Evolutionary conservation across 129 eudicot species (phyloP).

Genomic region (Oenanthe sinensis): DNA sequence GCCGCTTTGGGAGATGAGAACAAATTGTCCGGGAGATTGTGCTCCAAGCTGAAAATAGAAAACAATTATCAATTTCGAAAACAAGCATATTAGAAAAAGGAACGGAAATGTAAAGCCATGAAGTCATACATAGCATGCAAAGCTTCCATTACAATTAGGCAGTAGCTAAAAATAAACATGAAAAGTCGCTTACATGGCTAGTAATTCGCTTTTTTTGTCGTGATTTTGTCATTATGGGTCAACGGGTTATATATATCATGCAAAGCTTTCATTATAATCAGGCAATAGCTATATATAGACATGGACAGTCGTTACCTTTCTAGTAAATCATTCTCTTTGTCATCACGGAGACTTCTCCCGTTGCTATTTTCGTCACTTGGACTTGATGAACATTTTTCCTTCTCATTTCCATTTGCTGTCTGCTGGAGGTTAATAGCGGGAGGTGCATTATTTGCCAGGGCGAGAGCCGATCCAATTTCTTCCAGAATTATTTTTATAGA

Average conservation of each 20-base stretch:
- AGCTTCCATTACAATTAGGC: neutral
- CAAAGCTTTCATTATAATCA: neutral
- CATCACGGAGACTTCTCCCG: constrained; percentile 33
- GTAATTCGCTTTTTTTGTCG: constrained; percentile 36
- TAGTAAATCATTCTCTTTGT: constrained; percentile 37
- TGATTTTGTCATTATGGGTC: constrained; percentile 18
- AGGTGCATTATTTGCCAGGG: constrained; percentile 21
- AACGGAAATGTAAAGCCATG: neutral
- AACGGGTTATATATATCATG: neutral
- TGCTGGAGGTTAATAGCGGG: neutral
- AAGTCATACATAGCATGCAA: neutral
- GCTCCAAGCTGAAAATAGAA: constrained; percentile 46
- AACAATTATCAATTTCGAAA: neutral
- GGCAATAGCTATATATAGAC: neutral
- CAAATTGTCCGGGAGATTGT: constrained; percentile 76
- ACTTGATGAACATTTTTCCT: constrained; percentile 33
- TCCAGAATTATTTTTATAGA: constrained; percentile 3
- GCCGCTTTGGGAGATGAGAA: constrained; percentile 75
- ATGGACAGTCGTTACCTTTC: constrained; percentile 42
- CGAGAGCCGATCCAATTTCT: constrained; percentile 43
- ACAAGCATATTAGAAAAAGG: neutral
- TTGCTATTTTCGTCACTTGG: constrained; percentile 29
- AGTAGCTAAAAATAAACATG: neutral
- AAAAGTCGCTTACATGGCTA: constrained; percentile 36
- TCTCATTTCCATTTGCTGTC: constrained; percentile 33